A percentile compares a stretch with the other conserved stretches of the same genome.
Evolutionary conservation across 1,139 yeast species (phyloP).

Genomic region (Candida mesenterica): DNA sequence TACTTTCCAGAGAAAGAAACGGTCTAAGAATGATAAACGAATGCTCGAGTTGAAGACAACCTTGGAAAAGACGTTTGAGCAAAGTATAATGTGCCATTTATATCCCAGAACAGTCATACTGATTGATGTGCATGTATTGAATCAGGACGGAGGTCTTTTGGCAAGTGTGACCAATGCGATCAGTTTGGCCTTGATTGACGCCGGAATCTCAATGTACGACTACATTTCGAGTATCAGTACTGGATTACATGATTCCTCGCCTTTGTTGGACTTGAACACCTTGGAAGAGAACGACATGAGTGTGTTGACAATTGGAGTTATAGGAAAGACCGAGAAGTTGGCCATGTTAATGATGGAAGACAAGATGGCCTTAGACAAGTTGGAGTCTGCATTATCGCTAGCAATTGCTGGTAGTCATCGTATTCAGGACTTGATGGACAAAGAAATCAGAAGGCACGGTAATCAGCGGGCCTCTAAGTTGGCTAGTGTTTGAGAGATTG

Average conservation of each 20-base stretch:
- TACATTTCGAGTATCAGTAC: slow-evolving; percentile 79
- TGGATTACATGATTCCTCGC: slow-evolving; percentile 73
- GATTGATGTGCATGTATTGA: slow-evolving; percentile 70
- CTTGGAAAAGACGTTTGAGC: slow-evolving; percentile 75
- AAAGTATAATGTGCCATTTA: slow-evolving; percentile 69
- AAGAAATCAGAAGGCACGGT: slow-evolving; percentile 57
- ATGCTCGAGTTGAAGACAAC: slow-evolving; percentile 74
- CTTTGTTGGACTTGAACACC: slow-evolving; percentile 77
- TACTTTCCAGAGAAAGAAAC: slow-evolving; percentile 70
- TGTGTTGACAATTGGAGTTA: slow-evolving; percentile 74
- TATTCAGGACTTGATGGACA: slow-evolving; percentile 82
- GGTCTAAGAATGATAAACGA: slow-evolving; percentile 62
- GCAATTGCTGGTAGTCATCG: slow-evolving; percentile 90
- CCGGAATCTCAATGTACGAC: slow-evolving; percentile 94
- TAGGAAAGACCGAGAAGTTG: slow-evolving; percentile 78
- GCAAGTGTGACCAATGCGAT: slow-evolving; percentile 84
- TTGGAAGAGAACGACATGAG: slow-evolving; percentile 85
- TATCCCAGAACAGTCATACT: slow-evolving; percentile 83
- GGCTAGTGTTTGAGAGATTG: not conserved
- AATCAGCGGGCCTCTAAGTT: slow-evolving; percentile 2
- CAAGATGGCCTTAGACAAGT: slow-evolving; percentile 76
- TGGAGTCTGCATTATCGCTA: slow-evolving; percentile 75
- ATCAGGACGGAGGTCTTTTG: slow-evolving; percentile 88
- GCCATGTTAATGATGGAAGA: slow-evolving; percentile 78
- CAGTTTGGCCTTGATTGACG: slow-evolving; percentile 87